Evolutionary conservation across 768 basidiomycete genomes (phyloP).

Genomic region (Tricholoma matsutake): DNA sequence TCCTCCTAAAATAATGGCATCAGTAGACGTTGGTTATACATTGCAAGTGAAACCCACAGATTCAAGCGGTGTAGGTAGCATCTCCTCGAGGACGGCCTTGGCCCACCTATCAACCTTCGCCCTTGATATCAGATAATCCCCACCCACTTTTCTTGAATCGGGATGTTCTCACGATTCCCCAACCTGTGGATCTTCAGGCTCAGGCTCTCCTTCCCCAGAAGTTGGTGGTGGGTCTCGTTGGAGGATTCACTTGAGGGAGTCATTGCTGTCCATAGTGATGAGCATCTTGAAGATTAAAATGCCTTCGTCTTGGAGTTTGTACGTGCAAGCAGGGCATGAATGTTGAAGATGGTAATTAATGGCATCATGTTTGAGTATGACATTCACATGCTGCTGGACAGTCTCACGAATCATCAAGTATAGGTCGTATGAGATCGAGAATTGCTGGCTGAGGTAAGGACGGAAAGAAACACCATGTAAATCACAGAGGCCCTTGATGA

Average conservation of each 20-base stretch:
- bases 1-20: background rate
- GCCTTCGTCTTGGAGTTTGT: slow-evolving; percentile 21
- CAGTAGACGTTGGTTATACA: no score
- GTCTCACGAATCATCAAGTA: slow-evolving; percentile 16
- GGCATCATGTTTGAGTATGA: slow-evolving; percentile 18
- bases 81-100: slow-evolving; percentile 5
- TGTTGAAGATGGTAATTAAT: slow-evolving; percentile 24
- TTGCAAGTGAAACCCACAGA: background rate
- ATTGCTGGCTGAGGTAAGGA: slow-evolving; percentile 17
- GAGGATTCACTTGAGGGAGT: slow-evolving; percentile 23
- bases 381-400: slow-evolving; percentile 13
- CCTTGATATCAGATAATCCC: slow-evolving; percentile 17
- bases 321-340: slow-evolving; percentile 26
- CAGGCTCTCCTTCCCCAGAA: background rate
- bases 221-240: background rate
- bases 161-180: slow-evolving; percentile 4
- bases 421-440: slow-evolving; percentile 23
- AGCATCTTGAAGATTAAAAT: slow-evolving; percentile 18
- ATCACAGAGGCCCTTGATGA: slow-evolving; percentile 27
- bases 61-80: slow-evolving; percentile 2
- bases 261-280: no score
- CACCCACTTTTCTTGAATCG: slow-evolving; percentile 8
- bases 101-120: slow-evolving; percentile 21
- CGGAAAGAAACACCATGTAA: slow-evolving; percentile 21
- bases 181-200: background rate